A percentile compares a stretch with the other conserved stretches of the same genome.
These are phyloP conservation scores for Areca catechu DNA, from an alignment of 176 grass and related monocot species.

Conservation along the genomic window DNA sequence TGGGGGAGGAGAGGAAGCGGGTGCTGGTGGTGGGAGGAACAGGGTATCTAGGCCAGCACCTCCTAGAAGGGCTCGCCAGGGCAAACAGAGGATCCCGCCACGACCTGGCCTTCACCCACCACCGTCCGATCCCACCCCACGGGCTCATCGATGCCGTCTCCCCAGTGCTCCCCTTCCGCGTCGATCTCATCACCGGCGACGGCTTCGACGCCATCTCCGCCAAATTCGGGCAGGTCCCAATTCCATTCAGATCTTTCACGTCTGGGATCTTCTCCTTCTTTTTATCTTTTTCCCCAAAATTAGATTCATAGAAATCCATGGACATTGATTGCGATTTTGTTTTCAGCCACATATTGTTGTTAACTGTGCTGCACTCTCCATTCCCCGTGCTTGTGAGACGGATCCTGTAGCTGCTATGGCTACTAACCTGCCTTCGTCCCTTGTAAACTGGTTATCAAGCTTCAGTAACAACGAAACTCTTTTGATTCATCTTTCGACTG, in stretches of 20 bases:
- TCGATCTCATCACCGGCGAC: conserved; percentile 53
- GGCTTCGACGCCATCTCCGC: conserved; percentile 36
- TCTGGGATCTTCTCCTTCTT: no score
- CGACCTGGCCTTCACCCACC: conserved; percentile 77
- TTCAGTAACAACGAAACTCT: conserved; percentile 39
- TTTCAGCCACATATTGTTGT: conserved; percentile 73
- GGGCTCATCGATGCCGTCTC: conserved; percentile 51
- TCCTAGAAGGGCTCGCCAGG: conserved; percentile 44
- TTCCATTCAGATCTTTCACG: no score
- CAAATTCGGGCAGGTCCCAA: conserved; percentile 59
- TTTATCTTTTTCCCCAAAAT: neutral
- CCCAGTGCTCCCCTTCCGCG: conserved; percentile 42
- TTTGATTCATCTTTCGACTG: conserved; percentile 83
- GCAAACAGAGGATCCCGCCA: neutral
- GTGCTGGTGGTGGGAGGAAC: conserved; percentile 78
- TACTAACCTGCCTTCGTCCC: conserved; percentile 59
- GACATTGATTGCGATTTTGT: neutral
- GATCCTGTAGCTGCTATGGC: conserved; percentile 68
- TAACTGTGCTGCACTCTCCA: conserved; percentile 77
- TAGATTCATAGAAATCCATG: neutral
- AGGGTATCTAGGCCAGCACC: conserved; percentile 87
- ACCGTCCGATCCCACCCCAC: conserved; percentile 41
- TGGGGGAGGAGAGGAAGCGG: conserved; percentile 24
- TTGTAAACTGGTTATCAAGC: conserved; percentile 49
- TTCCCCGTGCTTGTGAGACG: conserved; percentile 66